A percentile compares a stretch with the other conserved stretches of the same genome.
These are phyloP conservation scores for Neurospora africana DNA, from an alignment of 495 filamentous ascomycete genomes.

Conservation along the genomic window DNA sequence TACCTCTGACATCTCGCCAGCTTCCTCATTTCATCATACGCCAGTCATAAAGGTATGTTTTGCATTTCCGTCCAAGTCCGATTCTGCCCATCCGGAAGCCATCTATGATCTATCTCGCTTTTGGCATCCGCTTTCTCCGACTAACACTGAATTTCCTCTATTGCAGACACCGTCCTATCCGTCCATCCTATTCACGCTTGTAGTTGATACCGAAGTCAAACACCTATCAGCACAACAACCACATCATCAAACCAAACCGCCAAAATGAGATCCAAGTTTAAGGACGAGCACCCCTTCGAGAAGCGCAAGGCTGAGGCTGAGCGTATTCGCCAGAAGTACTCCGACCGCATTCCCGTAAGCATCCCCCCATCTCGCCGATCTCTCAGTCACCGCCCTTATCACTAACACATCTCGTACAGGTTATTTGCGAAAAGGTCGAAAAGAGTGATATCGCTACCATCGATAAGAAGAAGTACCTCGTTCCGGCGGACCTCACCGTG, in stretches of 20 bases:
- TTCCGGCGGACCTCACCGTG: conserved; percentile 94
- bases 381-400: conserved; percentile 9
- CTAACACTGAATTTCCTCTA: background rate
- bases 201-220: background rate
- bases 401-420: conserved; percentile 40
- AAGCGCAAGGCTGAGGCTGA: conserved; percentile 99
- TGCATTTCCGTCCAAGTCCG: background rate
- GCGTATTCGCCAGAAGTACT: conserved; percentile 97
- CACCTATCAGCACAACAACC: background rate
- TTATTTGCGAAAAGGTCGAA: conserved; percentile 99
- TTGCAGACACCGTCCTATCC: background rate
- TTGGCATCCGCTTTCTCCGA: background rate
- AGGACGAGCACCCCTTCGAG: conserved; percentile 99
- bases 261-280: conserved; percentile 96
- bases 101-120: background rate
- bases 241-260: conserved; percentile 13
- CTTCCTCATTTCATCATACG: background rate
- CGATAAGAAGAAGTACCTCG: conserved; percentile 99
- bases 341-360: conserved; percentile 95
- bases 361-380: conserved; percentile 1
- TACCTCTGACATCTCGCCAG: background rate
- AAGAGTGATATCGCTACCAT: conserved; percentile 99
- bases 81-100: background rate
- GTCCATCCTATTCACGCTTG: background rate
- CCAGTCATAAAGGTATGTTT: background rate